Evolutionary conservation across 495 filamentous ascomycete species (phyloP).

Genomic region (Trichocladium antarcticum): DNA sequence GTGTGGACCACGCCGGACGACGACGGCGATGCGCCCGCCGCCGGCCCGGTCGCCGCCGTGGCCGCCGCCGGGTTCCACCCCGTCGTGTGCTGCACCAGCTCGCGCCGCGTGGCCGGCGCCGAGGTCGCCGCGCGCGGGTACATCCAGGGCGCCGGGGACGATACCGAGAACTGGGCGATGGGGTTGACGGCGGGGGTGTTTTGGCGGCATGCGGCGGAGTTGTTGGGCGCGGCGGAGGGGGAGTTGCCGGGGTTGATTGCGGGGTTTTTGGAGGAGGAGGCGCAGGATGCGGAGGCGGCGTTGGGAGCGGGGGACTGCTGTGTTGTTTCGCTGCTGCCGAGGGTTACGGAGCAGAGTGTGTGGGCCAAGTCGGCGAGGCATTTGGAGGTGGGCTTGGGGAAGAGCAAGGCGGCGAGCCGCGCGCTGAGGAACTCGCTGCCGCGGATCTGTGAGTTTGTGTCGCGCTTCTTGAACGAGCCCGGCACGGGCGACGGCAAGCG

Average conservation of each 20-base stretch:
- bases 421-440: slow-evolving; percentile 56
- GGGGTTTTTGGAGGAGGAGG: slow-evolving; percentile 39
- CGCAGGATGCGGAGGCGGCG: slow-evolving; percentile 8
- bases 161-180: slow-evolving; percentile 79
- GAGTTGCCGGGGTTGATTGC: slow-evolving; percentile 55
- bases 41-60: slow-evolving; percentile 15
- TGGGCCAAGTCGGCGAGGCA: slow-evolving; percentile 28
- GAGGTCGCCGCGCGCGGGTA: slow-evolving; percentile 64
- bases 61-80: slow-evolving; percentile 47
- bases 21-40: slow-evolving; percentile 16
- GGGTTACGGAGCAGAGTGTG: slow-evolving; percentile 21
- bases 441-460: slow-evolving; percentile 40
- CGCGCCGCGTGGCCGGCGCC: slow-evolving; percentile 51
- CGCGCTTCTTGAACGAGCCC: slow-evolving; percentile 15
- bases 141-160: slow-evolving; percentile 89
- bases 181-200: slow-evolving; percentile 67
- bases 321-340: slow-evolving; percentile 26
- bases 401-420: slow-evolving; percentile 63
- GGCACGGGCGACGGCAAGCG: slow-evolving; percentile 2
- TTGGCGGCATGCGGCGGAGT: slow-evolving; percentile 51
- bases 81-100: slow-evolving; percentile 73
- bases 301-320: slow-evolving; percentile 9
- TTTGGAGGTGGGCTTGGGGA: slow-evolving; percentile 55
- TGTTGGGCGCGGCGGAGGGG: slow-evolving; percentile 50
- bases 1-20: slow-evolving; percentile 49